Base-by-base conservation (phyloP, 2,329 filamentous ascomycete genomes). In the Aspergillus intermedius region DNA sequence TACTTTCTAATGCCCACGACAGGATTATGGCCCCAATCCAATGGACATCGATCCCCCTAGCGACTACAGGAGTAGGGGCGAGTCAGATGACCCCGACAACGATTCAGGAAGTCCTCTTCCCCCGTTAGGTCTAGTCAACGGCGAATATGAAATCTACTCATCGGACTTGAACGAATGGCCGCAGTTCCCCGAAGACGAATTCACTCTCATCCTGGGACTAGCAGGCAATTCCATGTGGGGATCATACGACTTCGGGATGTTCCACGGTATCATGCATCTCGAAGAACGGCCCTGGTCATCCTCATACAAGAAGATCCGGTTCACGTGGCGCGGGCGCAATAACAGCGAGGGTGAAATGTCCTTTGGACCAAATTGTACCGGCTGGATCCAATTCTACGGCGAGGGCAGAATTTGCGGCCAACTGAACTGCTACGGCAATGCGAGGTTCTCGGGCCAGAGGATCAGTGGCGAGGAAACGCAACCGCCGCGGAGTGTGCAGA, bases 231-330 rank as follows among this genome's bases (percentile, higher is more conserved):
- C 42, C 6, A 15, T 58, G n/a, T 58, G 54, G 55, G 54, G 50
- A 6, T 48, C 50, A 23, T 57, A 55, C 43, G 54, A 57, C 47
- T 54, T 58, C 41, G 52, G 50, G 22, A 51, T 46, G 41, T 52
- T 50, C 28, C 43, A 45, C 19, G 54, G 55, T 10, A 55, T 55
- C 22, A 8, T 57, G 6, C 49, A 34, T 44, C 34, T 58, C 3
- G 44, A 46, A 2, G 2, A 35, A 5, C 52, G 54, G 9, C 55
- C 55, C 8, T 47, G 7, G 10, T 32, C 10, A 8, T 45, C 47
- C 10, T 49, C 50, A 3, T 28, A 46, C 19, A n/a, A 37, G 3
- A 5, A 45, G 7, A 19, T 58, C 3, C 32, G 34, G 2, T 57
- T 55, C 40, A 25, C 44, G 7, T 57, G 53, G 49, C 55, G 55